Evolutionary conservation across 345 rosid species (phyloP).

Genomic region (Sisymbrium altissimum): DNA sequence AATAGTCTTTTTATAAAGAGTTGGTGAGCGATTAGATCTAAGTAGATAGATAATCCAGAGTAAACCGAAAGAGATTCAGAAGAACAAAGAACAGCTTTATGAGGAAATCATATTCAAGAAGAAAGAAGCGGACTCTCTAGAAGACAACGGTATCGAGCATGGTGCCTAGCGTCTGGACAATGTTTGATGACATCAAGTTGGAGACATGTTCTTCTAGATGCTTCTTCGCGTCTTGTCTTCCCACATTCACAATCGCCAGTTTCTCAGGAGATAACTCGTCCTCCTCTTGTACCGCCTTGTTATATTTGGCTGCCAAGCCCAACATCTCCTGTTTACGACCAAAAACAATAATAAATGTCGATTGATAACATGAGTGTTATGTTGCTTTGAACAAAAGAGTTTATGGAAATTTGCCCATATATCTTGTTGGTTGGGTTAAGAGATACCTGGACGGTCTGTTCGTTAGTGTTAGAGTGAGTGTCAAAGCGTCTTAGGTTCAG

Average conservation of each 20-base stretch:
- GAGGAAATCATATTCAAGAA: not conserved
- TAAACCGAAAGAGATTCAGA: not conserved
- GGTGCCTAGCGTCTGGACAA: slow-evolving; percentile 78
- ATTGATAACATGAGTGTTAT: not conserved
- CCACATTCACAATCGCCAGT: slow-evolving; percentile 74
- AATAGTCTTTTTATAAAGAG: not conserved
- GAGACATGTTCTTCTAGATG: slow-evolving; percentile 87
- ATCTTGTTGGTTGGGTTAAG: not conserved
- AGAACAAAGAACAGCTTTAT: not conserved
- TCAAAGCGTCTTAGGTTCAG: slow-evolving; percentile 69
- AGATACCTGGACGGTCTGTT: slow-evolving; percentile 72
- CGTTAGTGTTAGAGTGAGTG: slow-evolving; percentile 75
- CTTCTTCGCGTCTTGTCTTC: slow-evolving; percentile 89
- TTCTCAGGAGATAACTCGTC: slow-evolving; percentile 87
- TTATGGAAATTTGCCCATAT: too few relatives aligned
- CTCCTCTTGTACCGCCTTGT: slow-evolving; percentile 88
- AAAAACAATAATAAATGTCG: not conserved
- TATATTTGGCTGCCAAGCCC: slow-evolving; percentile 61
- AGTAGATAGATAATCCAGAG: not conserved
- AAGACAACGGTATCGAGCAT: slow-evolving; percentile 89
- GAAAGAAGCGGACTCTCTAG: slow-evolving; percentile 20
- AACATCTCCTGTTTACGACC: slow-evolving; percentile 63
- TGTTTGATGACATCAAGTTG: slow-evolving; percentile 85
- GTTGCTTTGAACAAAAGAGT: not conserved
- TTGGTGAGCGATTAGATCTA: not conserved